phyloP scores from a whole-genome alignment of 1,139 yeast genomes.

The Taiozyma sp. region DNA sequence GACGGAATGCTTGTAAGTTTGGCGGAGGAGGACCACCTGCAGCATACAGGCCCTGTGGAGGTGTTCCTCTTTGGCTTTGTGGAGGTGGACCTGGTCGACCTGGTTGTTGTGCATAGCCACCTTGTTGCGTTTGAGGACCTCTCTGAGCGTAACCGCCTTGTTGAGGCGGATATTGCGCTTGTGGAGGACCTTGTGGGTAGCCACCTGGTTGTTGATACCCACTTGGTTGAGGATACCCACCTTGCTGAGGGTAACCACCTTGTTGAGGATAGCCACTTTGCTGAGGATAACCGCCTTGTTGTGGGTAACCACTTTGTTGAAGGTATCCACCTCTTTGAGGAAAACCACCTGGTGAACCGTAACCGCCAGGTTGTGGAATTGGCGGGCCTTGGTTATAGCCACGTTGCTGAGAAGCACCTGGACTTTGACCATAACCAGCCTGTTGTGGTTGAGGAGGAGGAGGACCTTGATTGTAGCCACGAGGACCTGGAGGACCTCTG shows the following conservation, averaged over 20 bases:
- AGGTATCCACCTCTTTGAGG: neutral
- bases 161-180: neutral
- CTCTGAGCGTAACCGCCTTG: constrained; percentile 3
- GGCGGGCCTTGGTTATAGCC: neutral
- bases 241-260: neutral
- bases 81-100: neutral
- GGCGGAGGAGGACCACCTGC: neutral
- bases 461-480: neutral
- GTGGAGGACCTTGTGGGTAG: constrained; percentile 2
- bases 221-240: neutral
- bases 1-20: neutral
- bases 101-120: constrained; percentile 3
- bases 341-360: neutral
- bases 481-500: neutral
- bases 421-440: neutral
- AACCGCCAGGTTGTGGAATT: neutral
- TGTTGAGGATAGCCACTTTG: neutral
- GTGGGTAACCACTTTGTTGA: constrained; percentile 2
- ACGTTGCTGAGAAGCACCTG: neutral
- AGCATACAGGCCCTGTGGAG: neutral
- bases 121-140: constrained; percentile 2
- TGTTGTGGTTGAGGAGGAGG: constrained; percentile 1
- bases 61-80: neutral
- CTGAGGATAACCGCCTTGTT: neutral
- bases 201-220: constrained; percentile 1